Evolutionary conservation across 352 stramenopile species (phyloP).

Genomic region (Phytophthora sansomeana): DNA sequence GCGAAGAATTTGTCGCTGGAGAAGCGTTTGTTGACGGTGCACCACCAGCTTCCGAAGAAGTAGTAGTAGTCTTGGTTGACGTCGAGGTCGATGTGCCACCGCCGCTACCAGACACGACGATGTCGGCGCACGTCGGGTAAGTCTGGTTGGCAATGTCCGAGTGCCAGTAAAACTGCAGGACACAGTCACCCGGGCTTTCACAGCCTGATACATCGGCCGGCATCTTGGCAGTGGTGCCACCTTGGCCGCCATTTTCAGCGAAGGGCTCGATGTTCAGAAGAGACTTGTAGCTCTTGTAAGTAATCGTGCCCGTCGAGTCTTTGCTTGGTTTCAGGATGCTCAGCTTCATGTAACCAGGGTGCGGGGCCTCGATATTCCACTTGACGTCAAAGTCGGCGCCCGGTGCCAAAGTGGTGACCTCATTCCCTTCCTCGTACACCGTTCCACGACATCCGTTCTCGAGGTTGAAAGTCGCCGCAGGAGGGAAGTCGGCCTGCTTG

Average conservation of each 20-base stretch:
- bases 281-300: slow-evolving; percentile 45
- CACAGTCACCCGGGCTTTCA: slow-evolving; percentile 42
- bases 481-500: slow-evolving; percentile 41
- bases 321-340: slow-evolving; percentile 59
- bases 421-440: slow-evolving; percentile 42
- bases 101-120: slow-evolving; percentile 38
- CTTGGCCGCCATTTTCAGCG: slow-evolving; percentile 40
- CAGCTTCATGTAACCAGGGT: slow-evolving; percentile 60
- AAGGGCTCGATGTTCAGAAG: slow-evolving; percentile 56
- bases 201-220: slow-evolving; percentile 49
- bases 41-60: too few species aligned
- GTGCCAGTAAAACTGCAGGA: slow-evolving; percentile 53
- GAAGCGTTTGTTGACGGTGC: too few species aligned
- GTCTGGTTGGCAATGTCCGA: slow-evolving; percentile 49
- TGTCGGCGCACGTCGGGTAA: slow-evolving; percentile 48
- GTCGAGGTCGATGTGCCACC: slow-evolving; percentile 14
- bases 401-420: slow-evolving; percentile 37
- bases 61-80: slow-evolving; percentile 35
- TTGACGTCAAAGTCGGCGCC: slow-evolving; percentile 40
- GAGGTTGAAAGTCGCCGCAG: slow-evolving; percentile 41
- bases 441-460: slow-evolving; percentile 49
- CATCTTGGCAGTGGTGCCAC: slow-evolving; percentile 43
- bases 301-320: slow-evolving; percentile 49
- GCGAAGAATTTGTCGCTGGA: too few species aligned
- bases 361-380: slow-evolving; percentile 60